phyloP scores from a whole-genome alignment of 2,329 filamentous ascomycete genomes.

The Colletotrichum lindemuthianum region DNA sequence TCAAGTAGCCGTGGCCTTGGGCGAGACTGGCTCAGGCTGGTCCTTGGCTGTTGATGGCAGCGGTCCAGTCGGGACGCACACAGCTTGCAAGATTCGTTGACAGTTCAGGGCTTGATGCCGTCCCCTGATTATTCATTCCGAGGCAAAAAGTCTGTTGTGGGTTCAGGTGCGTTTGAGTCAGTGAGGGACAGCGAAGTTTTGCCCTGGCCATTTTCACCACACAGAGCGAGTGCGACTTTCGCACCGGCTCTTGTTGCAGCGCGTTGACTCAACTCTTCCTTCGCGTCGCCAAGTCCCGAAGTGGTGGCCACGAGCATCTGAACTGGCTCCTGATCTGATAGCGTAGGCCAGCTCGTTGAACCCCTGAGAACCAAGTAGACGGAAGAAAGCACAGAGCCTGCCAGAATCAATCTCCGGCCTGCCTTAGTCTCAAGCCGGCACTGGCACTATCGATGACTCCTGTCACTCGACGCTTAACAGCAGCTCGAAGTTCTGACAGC shows the following conservation, averaged over 20 bases:
- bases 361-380: slow-evolving; percentile 10
- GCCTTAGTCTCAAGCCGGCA: background rate
- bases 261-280: background rate
- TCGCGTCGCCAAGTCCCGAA: slow-evolving; percentile 7
- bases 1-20: slow-evolving; percentile 22
- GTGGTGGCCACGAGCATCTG: background rate
- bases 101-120: slow-evolving; percentile 8
- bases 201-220: background rate
- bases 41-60: slow-evolving; percentile 28
- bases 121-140: slow-evolving; percentile 15
- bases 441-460: slow-evolving; percentile 14
- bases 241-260: no score
- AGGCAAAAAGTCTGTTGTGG: slow-evolving; percentile 16
- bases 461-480: slow-evolving; percentile 30
- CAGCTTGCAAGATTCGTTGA: slow-evolving; percentile 28
- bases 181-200: background rate
- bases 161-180: slow-evolving; percentile 27
- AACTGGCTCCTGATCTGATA: slow-evolving; percentile 12
- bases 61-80: slow-evolving; percentile 28
- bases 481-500: slow-evolving; percentile 14
- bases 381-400: slow-evolving; percentile 16
- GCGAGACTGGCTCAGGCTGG: slow-evolving; percentile 19
- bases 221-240: no score
- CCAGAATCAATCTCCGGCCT: slow-evolving; percentile 1
- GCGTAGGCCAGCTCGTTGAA: background rate